These are phyloP conservation scores for Globisporangium emineosum DNA, from an alignment of 352 stramenopile genomes.

Conservation along the genomic window DNA sequence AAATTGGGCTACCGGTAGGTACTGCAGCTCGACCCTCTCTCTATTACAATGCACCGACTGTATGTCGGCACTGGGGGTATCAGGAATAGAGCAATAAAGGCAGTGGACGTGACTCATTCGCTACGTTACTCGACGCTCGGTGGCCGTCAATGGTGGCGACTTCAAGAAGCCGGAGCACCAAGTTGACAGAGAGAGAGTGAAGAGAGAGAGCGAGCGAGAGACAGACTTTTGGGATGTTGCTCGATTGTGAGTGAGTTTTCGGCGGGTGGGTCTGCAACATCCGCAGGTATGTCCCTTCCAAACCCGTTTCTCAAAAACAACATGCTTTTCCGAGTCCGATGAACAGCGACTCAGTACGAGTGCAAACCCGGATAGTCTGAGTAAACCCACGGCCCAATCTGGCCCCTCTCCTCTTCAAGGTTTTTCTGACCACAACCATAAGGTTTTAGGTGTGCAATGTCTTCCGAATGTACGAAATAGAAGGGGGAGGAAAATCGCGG, in stretches of 20 bases:
- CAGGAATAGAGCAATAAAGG: conserved; percentile 6
- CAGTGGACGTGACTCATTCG: not conserved
- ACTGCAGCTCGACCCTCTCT: not conserved
- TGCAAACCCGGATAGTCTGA: too few relatives aligned
- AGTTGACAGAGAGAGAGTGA: conserved; percentile 4
- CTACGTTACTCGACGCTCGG: not conserved
- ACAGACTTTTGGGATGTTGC: conserved; percentile 14
- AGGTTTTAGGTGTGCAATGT: not conserved
- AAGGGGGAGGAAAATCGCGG: conserved; percentile 2
- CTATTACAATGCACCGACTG: not conserved
- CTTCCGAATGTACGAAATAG: conserved; percentile 4
- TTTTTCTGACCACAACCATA: not conserved
- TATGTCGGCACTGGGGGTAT: not conserved
- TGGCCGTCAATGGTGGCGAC: not conserved
- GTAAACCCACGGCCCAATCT: too few relatives aligned
- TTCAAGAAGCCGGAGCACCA: conserved; percentile 8
- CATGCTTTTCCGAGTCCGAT: too few relatives aligned
- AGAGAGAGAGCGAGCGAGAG: conserved; percentile 6
- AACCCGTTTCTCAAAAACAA: too few relatives aligned
- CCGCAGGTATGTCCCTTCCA: not conserved
- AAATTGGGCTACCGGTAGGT: too few relatives aligned
- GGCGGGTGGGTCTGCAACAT: not conserved
- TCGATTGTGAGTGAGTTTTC: not conserved
- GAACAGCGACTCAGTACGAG: too few relatives aligned
- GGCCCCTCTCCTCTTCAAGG: not conserved